Base-by-base conservation (phyloP, 352 stramenopile species). In the Thraustotheca clavata region DNA sequence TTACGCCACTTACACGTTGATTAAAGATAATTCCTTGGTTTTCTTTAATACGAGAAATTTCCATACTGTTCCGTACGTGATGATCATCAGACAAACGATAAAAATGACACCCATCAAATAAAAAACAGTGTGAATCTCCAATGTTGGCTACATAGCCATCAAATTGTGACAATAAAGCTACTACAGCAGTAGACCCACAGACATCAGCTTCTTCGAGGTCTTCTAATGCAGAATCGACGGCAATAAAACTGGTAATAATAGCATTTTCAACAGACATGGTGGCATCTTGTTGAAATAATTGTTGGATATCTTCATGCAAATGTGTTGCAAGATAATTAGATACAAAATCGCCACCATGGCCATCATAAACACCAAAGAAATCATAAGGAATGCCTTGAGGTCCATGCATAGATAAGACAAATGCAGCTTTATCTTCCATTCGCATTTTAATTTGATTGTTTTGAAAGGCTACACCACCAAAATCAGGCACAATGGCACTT, bases 391-490 rank as follows among this genome's bases (percentile, higher is more conserved):
- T 80, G 35, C 74, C 72, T 34, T 72, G 62, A 33, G 87, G 85
- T n/a, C 72, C 76, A 49, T 66, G 73, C 59, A 83, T 87, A 57
- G 79, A 77, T 26, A 79, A 79, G 61, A 89, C 86, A 27, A 79
- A 79, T 11, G 91, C 80, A 69, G 80, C 89, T 59, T 87, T 81
- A 70, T 94, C 84, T 61, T 94, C 84, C 84, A 94, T 94, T 70
- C 87, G 48, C 54, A 85, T 81, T 26, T 82, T 73, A 60, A 87
- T 88, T 61, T 79, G 77, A 65, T 77, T 86, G 73, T 92, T 92
- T 68, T 92, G 83, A 16, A 82, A 87, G 31, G 79, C 86, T 47
- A 89, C 75, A 24, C 80, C 83, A 29, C 33, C 57, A 47, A 52
- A 50, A 12, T 6, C 43, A 29, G 6, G 43, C 43, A 50, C 43